Conservation (phyloP, 2,329 filamentous ascomycete species). For the Scytalidium lignicola region DNA sequence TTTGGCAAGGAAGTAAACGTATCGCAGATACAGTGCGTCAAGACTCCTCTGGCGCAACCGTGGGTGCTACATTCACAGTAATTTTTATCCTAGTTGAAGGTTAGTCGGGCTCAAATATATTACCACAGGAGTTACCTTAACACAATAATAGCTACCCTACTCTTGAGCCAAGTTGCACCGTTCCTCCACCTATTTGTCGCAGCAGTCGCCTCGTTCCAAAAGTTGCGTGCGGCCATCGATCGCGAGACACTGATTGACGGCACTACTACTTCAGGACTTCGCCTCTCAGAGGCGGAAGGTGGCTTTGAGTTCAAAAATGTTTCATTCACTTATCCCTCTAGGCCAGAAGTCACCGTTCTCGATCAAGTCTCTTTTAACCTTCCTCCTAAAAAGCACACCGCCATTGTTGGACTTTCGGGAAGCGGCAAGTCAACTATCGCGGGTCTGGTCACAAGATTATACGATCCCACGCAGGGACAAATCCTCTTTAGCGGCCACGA, state of each 20-base stretch:
- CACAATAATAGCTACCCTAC: conserved; percentile 29
- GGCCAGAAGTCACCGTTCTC: conserved; percentile 35
- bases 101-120: conserved; percentile 20
- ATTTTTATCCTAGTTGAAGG: conserved; percentile 48
- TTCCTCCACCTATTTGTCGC: conserved; percentile 43
- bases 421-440: conserved; percentile 33
- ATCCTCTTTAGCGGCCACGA: conserved; percentile 25
- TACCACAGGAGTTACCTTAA: neutral
- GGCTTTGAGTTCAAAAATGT: conserved; percentile 30
- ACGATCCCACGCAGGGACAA: conserved; percentile 24
- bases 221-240: conserved; percentile 29
- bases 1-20: conserved; percentile 49
- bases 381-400: conserved; percentile 9
- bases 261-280: conserved; percentile 7
- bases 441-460: conserved; percentile 34
- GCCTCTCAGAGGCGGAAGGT: conserved; percentile 15
- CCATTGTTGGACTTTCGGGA: conserved; percentile 30
- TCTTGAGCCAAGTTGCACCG: conserved; percentile 45
- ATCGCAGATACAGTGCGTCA: conserved; percentile 34
- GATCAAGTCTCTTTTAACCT: conserved; percentile 11
- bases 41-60: conserved; percentile 10
- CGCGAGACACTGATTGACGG: conserved; percentile 15
- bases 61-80: conserved; percentile 41
- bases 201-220: conserved; percentile 5
- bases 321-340: conserved; percentile 31